Conservation (phyloP, 306 rosid species). For the Acacia melanoxylon region DNA sequence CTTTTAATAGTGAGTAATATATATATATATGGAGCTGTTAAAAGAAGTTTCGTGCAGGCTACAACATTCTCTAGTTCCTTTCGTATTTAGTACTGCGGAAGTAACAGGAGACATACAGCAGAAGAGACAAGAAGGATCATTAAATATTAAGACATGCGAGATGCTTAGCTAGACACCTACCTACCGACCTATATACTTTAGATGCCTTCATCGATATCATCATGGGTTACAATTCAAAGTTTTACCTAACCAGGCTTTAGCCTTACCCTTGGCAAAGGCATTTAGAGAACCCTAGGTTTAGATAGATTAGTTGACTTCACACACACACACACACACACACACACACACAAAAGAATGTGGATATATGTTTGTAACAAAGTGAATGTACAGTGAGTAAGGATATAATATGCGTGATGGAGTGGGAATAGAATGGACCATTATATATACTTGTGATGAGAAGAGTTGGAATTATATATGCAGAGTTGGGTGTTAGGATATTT, state of each 20-base stretch:
- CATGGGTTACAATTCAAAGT: not conserved
- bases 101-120: not conserved
- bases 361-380: not conserved
- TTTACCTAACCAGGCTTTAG: not conserved
- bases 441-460: not conserved
- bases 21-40: not conserved
- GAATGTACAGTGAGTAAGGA: not conserved
- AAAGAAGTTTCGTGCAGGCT: slow-evolving; percentile 44
- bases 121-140: slow-evolving; percentile 1
- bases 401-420: not conserved
- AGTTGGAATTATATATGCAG: not conserved
- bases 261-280: not conserved
- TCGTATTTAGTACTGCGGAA: slow-evolving; percentile 37
- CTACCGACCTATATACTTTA: not conserved
- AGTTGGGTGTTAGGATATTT: not conserved
- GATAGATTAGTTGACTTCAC: not conserved
- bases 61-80: slow-evolving; percentile 53
- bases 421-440: not conserved
- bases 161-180: not conserved
- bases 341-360: not conserved
- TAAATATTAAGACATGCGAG: not conserved
- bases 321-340: not conserved
- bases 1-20: too few species aligned
- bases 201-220: not conserved
- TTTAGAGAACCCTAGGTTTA: not conserved